Percentiles rank a stretch among this genome's conserved stretches.
Evolutionary conservation across 2,329 filamentous ascomycete genomes (phyloP).

Genomic region (Blumeriella jaapii): DNA sequence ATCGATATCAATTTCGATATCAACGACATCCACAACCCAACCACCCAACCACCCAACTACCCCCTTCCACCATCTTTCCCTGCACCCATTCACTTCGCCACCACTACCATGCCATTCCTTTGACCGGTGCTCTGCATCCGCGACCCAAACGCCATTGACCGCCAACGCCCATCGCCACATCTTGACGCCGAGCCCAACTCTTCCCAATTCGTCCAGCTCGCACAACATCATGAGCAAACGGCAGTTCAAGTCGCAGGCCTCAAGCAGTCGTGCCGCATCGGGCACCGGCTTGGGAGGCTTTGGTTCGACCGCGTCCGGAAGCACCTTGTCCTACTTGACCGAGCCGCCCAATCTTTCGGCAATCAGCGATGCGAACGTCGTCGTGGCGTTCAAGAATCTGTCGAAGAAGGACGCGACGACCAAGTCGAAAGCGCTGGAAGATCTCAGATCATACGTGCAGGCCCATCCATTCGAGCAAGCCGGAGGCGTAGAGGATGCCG

Average conservation of each 20-base stretch:
- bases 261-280: conserved; percentile 25
- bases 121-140: too few species aligned
- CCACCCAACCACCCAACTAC: too few species aligned
- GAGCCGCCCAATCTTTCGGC: conserved; percentile 71
- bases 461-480: conserved; percentile 40
- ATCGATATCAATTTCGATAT: too few species aligned
- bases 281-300: conserved; percentile 24
- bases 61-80: too few species aligned
- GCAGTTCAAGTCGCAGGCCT: conserved; percentile 26
- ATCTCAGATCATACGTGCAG: conserved; percentile 57
- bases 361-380: conserved; percentile 68
- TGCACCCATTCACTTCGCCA: too few species aligned
- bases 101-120: too few species aligned
- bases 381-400: conserved; percentile 87
- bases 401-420: conserved; percentile 89
- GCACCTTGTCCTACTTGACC: conserved; percentile 69
- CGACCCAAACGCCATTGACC: too few species aligned
- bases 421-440: conserved; percentile 81
- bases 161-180: too few species aligned
- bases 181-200: too few species aligned
- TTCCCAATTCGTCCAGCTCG: too few species aligned
- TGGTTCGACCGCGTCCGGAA: conserved; percentile 29
- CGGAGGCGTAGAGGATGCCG: conserved; percentile 61
- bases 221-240: conserved; percentile 24
- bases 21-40: too few species aligned